phyloP scores from a whole-genome alignment of 208 protist species.

The Strigomonas galati region DNA sequence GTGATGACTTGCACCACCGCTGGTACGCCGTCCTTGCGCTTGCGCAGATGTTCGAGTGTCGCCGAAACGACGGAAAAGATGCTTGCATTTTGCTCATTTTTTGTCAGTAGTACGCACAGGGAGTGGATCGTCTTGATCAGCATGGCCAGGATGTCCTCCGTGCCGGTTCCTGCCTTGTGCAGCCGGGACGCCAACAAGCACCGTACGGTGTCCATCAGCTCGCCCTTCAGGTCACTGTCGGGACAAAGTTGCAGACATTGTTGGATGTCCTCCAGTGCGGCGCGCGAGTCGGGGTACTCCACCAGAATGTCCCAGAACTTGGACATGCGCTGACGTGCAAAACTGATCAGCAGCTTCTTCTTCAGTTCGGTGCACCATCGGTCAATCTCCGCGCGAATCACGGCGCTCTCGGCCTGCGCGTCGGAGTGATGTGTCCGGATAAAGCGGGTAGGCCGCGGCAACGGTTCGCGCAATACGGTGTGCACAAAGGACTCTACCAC shows the following conservation, averaged over 20 bases:
- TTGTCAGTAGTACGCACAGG: constrained; percentile 67
- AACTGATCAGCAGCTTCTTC: constrained; percentile 46
- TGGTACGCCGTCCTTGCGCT: constrained; percentile 72
- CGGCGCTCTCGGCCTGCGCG: neutral
- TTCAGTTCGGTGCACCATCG: constrained; percentile 69
- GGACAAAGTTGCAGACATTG: constrained; percentile 57
- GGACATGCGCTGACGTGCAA: constrained; percentile 53
- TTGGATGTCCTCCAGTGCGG: constrained; percentile 72
- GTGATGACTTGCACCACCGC: constrained; percentile 81
- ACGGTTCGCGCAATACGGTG: constrained; percentile 37
- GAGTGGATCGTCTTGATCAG: constrained; percentile 76
- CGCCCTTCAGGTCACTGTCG: constrained; percentile 45
- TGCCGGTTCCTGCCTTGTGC: constrained; percentile 80
- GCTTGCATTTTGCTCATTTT: constrained; percentile 72
- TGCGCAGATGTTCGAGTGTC: constrained; percentile 75
- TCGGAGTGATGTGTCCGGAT: neutral
- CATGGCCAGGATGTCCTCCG: constrained; percentile 82
- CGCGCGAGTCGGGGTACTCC: constrained; percentile 80
- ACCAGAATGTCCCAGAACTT: constrained; percentile 84
- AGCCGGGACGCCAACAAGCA: constrained; percentile 66
- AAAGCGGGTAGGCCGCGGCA: neutral
- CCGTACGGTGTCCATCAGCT: constrained; percentile 56
- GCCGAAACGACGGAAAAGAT: constrained; percentile 71
- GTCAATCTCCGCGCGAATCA: constrained; percentile 40
- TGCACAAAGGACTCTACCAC: constrained; percentile 69